Evolutionary conservation across 139 green algal species (phyloP).

Genomic region (Dunaliella primolecta): DNA sequence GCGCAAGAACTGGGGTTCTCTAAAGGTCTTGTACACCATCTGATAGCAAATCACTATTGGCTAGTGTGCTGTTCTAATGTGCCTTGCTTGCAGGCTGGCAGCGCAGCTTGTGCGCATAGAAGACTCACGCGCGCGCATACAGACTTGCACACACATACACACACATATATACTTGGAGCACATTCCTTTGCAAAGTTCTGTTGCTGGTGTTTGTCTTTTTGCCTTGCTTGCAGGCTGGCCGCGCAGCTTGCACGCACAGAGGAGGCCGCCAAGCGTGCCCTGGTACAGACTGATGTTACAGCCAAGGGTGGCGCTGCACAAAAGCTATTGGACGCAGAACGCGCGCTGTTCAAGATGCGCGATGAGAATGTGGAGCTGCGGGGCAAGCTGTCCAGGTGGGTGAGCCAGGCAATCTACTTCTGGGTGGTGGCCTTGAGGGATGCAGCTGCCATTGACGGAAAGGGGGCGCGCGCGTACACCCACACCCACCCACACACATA

Average conservation of each 20-base stretch:
- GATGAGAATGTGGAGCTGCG: conserved; percentile 52
- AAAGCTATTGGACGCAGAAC: conserved; percentile 62
- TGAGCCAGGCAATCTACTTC: too few species aligned
- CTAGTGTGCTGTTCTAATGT: too few species aligned
- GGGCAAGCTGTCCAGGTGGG: conserved; percentile 50
- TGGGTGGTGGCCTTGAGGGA: background rate
- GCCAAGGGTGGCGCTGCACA: conserved; percentile 56
- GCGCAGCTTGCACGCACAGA: conserved; percentile 73
- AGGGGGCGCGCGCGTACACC: background rate
- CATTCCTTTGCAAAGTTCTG: too few species aligned
- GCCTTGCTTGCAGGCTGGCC: conserved; percentile 59
- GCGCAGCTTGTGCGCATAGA: conserved; percentile 73
- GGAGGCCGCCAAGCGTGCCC: conserved; percentile 68
- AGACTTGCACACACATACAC: too few species aligned
- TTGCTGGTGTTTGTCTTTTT: too few species aligned
- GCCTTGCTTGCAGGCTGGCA: conserved; percentile 59
- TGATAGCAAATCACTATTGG: too few species aligned
- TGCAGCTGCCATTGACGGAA: background rate
- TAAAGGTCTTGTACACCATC: too few species aligned
- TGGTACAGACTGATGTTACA: conserved; percentile 52
- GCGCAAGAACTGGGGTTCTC: too few species aligned
- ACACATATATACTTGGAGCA: too few species aligned
- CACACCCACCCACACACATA: too few species aligned
- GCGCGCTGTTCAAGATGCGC: conserved; percentile 42
- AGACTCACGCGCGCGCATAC: too few species aligned